These are phyloP conservation scores for Forsythia suspensa DNA, from an alignment of 257 asterid genomes.

Conservation along the genomic window DNA sequence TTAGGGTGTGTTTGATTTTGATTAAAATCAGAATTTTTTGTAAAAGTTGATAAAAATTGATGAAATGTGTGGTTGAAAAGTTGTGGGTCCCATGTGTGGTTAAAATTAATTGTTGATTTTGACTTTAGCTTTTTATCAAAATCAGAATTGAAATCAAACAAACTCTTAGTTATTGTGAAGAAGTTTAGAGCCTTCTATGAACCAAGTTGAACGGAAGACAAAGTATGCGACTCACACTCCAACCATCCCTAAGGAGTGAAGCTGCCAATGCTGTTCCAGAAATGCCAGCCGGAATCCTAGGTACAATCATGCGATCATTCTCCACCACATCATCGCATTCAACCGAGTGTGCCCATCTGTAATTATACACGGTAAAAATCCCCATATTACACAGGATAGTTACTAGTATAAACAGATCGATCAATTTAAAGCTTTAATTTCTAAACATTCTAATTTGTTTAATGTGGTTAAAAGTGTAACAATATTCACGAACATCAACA, in stretches of 20 bases:
- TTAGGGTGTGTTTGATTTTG: neutral
- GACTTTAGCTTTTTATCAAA: too few relatives aligned
- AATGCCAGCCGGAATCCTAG: constrained; percentile 74
- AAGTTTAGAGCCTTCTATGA: neutral
- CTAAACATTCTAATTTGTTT: neutral
- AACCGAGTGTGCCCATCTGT: constrained; percentile 43
- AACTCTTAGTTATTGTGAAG: neutral
- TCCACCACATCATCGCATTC: constrained; percentile 40
- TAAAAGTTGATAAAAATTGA: too few relatives aligned
- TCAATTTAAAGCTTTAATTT: neutral
- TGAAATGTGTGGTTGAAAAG: too few relatives aligned
- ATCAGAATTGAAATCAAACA: too few relatives aligned
- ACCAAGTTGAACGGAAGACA: neutral
- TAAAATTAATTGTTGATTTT: too few relatives aligned
- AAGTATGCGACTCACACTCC: constrained; percentile 69
- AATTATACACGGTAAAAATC: neutral
- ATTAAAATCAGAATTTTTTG: too few relatives aligned
- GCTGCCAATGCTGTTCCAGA: constrained; percentile 98
- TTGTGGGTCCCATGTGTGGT: too few relatives aligned
- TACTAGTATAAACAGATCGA: neutral
- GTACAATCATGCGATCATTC: constrained; percentile 68
- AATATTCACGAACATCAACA: constrained; percentile 2
- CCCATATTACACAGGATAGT: neutral
- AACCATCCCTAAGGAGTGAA: constrained; percentile 95
- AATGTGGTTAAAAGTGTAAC: neutral